These are phyloP conservation scores for Periglandula ipomoeae DNA, from an alignment of 2,329 filamentous ascomycete species.

Conservation along the genomic window DNA sequence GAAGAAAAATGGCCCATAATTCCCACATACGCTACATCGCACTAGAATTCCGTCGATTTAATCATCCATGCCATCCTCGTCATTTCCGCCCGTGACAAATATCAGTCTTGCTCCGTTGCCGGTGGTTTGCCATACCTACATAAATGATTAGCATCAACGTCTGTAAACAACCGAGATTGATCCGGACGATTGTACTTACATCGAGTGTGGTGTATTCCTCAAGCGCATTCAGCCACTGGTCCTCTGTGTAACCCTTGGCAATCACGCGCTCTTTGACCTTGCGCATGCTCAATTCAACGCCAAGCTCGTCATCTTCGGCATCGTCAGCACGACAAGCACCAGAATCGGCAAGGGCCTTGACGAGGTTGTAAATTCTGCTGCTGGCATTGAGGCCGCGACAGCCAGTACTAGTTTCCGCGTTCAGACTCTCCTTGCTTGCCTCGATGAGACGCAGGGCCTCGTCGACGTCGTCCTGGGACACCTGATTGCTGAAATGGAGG, in stretches of 20 bases:
- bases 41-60: conserved; percentile 10
- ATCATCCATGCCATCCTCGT: conserved; percentile 40
- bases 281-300: conserved; percentile 70
- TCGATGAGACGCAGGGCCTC: conserved; percentile 87
- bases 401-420: conserved; percentile 54
- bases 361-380: conserved; percentile 90
- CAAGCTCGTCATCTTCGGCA: conserved; percentile 42
- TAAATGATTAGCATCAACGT: conserved; percentile 26
- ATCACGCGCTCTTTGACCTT: conserved; percentile 86
- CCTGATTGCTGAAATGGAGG: conserved; percentile 76
- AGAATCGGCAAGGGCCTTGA: conserved; percentile 77
- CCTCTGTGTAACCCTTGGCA: conserved; percentile 92
- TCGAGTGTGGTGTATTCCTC: conserved; percentile 83
- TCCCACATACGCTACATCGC: background rate
- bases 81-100: conserved; percentile 55
- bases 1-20: conserved; percentile 11
- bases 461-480: conserved; percentile 88
- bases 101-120: conserved; percentile 61
- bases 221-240: conserved; percentile 79
- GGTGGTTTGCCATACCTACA: conserved; percentile 71
- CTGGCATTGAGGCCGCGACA: conserved; percentile 68
- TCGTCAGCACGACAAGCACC: conserved; percentile 75
- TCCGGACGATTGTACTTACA: conserved; percentile 48
- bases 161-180: no score
- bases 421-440: conserved; percentile 85